Evolutionary conservation across 441 rosid genomes (phyloP).

Genomic region (Melastoma candidum): DNA sequence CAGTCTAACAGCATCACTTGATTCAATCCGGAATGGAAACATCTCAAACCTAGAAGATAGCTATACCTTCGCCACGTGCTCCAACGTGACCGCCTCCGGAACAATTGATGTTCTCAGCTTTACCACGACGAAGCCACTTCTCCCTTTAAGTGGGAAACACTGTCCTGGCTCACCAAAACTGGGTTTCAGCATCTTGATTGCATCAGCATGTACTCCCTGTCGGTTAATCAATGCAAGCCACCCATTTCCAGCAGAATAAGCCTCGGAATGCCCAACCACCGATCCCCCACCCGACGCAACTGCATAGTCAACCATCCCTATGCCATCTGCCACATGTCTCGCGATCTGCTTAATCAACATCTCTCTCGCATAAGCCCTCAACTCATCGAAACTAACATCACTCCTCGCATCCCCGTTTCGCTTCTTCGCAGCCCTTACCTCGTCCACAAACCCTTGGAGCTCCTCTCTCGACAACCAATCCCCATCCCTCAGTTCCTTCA

Average conservation of each 20-base stretch:
- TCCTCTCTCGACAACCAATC: constrained; percentile 65
- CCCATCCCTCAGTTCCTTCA: constrained; percentile 45
- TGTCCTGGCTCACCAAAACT: constrained; percentile 11
- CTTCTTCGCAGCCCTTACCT: constrained; percentile 27
- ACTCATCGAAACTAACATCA: constrained; percentile 49
- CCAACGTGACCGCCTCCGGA: constrained; percentile 4
- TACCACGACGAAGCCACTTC: constrained; percentile 2
- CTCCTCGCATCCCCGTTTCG: constrained; percentile 25
- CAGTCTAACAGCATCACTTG: too few species aligned
- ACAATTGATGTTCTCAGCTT: constrained; percentile 3
- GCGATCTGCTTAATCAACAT: constrained; percentile 1
- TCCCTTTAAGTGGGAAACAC: constrained; percentile 8
- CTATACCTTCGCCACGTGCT: constrained; percentile 32
- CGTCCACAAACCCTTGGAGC: constrained; percentile 42
- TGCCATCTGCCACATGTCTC: constrained; percentile 10
- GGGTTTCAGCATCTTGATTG: constrained; percentile 7
- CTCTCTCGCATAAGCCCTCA: constrained; percentile 20
- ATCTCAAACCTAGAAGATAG: constrained; percentile 1
- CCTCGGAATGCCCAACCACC: constrained; percentile 7
- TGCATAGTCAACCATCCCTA: constrained; percentile 5
- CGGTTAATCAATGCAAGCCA: constrained; percentile 23
- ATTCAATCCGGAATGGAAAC: background rate
- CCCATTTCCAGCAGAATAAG: constrained; percentile 3
- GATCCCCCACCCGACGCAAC: constrained; percentile 10
- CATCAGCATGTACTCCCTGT: constrained; percentile 5